Conservation (phyloP, 129 eudicot species). For the Escallonia rubra region DNA sequence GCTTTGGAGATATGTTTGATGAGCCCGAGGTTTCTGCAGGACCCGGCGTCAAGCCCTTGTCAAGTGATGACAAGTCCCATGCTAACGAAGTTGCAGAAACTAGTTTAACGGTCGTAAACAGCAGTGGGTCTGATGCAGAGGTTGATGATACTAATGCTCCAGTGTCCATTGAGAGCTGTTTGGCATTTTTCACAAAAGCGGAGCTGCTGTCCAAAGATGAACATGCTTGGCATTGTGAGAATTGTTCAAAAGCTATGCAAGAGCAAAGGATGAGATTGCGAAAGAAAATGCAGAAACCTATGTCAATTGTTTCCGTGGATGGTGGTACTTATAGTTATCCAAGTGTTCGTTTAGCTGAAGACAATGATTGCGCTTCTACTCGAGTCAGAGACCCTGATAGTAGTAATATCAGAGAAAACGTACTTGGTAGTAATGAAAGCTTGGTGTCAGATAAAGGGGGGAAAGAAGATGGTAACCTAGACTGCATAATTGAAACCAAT, state of each 20-base stretch:
- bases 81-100: constrained; percentile 33
- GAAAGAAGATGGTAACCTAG: constrained; percentile 14
- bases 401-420: constrained; percentile 20
- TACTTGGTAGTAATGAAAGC: constrained; percentile 12
- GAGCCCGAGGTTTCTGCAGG: constrained; percentile 56
- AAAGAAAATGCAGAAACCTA: constrained; percentile 22
- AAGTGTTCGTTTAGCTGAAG: constrained; percentile 17
- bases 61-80: constrained; percentile 8
- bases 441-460: constrained; percentile 22
- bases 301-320: constrained; percentile 7
- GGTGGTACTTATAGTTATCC: constrained; percentile 21
- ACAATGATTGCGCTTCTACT: constrained; percentile 11
- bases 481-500: constrained; percentile 6
- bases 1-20: constrained; percentile 70
- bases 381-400: constrained; percentile 13
- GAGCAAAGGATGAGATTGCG: constrained; percentile 30
- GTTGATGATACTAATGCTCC: constrained; percentile 77
- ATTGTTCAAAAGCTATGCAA: constrained; percentile 58
- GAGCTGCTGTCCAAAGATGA: constrained; percentile 75
- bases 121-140: constrained; percentile 79
- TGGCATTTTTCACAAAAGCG: constrained; percentile 70
- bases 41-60: constrained; percentile 20
- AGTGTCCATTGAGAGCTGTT: constrained; percentile 78
- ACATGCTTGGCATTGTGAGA: constrained; percentile 93
- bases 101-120: constrained; percentile 24